Conservation (phyloP, 2,329 filamentous ascomycete genomes). For the Aspergillus viridinutans region DNA sequence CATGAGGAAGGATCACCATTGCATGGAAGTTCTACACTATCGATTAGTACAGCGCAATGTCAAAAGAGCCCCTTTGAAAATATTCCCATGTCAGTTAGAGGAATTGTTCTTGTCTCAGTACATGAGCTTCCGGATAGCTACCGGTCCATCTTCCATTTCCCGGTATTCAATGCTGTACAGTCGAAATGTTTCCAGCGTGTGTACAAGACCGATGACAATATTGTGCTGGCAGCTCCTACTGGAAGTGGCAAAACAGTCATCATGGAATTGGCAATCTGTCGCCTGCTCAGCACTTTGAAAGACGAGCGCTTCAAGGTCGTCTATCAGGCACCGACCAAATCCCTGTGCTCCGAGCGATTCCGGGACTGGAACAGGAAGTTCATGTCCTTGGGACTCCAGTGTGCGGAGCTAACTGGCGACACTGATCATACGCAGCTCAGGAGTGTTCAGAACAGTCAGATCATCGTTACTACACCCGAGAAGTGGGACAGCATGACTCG, state of each 20-base stretch:
- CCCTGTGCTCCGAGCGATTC: constrained; percentile 71
- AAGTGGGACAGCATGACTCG: constrained; percentile 89
- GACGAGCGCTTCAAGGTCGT: constrained; percentile 70
- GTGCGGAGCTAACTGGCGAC: constrained; percentile 77
- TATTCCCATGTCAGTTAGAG: constrained; percentile 45
- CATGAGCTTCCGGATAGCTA: constrained; percentile 65
- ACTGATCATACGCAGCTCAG: constrained; percentile 64
- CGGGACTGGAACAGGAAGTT: constrained; percentile 78
- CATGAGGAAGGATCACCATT: neutral
- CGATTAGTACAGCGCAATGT: neutral
- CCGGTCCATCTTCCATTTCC: constrained; percentile 66
- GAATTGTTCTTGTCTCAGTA: constrained; percentile 57
- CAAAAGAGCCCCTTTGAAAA: constrained; percentile 19
- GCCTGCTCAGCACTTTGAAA: constrained; percentile 55
- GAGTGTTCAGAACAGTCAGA: constrained; percentile 67
- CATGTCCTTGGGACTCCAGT: constrained; percentile 60
- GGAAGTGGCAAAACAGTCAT: constrained; percentile 82
- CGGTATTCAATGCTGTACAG: constrained; percentile 75
- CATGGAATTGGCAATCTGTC: constrained; percentile 77
- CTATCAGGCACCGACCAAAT: constrained; percentile 81
- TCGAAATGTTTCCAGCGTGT: constrained; percentile 69
- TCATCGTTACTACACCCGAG: constrained; percentile 84
- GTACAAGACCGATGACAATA: constrained; percentile 67
- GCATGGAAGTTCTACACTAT: neutral
- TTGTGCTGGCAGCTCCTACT: constrained; percentile 76